Evolutionary conservation across 495 filamentous ascomycete genomes (phyloP), one percentile per base, ranked within the genome.

Genomic region (Penicillium malachiteum): DNA sequence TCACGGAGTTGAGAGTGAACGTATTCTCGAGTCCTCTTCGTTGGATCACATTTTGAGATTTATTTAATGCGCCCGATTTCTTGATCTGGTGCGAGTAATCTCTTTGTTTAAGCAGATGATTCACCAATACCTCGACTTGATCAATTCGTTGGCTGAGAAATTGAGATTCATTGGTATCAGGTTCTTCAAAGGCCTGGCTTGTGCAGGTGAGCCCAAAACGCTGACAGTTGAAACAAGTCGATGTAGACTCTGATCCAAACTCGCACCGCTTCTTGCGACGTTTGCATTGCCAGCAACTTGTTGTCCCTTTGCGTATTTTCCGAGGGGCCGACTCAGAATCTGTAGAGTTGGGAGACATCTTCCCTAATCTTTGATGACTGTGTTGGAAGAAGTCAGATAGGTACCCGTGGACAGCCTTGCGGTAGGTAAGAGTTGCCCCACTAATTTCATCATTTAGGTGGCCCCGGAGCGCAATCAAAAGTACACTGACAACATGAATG

Each of bases 271-370:
- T 70, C 51, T 75, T 75, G 42, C 72, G 69, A 18, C 63, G 61
- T 39, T 70, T 74, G 56, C 72, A 75, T 41, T 71, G 69, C 69
- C 71, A 73, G 58, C 71, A 75, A 41, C 69, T 71, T 21, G 57
- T 59, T 7, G 72, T 73, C 45, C 72, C 72, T 48, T 73, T 71
- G 12, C 71, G 68, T 3, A 72, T 5, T 48, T 68, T 72, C 13
- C 68, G 67, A n/a, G 11, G 2, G 13, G 30, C 31, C 2, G 26
- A 44, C 7, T 4, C 21, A 18, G 1, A 6, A 12, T 44, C 21
- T 44, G 16, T 2, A 37, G 34, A 2, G 12, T 26, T 37, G 34
- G 12, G 34, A 37, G 8, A 5, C 34, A 37, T 37, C 34, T 10
- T 9, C 12, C 33, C 6, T 5, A 6, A 13, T 3, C 9, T 37